These are phyloP conservation scores for Tolypocladium guangdongense DNA, from an alignment of 2,329 filamentous ascomycete species.

Conservation along the genomic window DNA sequence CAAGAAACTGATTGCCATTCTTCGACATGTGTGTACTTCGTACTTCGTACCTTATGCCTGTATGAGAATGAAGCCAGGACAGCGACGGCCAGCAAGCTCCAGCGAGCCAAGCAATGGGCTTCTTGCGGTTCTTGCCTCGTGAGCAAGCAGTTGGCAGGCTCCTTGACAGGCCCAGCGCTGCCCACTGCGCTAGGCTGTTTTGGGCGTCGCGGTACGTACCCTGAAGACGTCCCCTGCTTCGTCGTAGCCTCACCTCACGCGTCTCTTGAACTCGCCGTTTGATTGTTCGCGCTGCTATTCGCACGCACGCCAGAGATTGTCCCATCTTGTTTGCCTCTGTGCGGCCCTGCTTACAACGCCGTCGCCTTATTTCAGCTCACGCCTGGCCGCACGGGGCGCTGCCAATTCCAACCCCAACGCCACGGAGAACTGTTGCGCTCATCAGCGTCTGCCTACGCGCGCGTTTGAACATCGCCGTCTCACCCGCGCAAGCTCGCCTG, in stretches of 20 bases:
- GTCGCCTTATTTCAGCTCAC: background rate
- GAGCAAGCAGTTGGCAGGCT: background rate
- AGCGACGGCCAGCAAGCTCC: too few species aligned
- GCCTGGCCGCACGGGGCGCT: background rate
- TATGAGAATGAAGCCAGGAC: too few species aligned
- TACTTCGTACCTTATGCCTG: too few species aligned
- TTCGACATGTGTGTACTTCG: too few species aligned
- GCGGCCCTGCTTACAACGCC: background rate
- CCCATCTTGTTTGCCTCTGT: background rate
- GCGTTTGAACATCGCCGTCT: background rate
- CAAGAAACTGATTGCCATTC: too few species aligned
- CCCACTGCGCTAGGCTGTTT: constrained; percentile 14
- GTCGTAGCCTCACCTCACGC: background rate
- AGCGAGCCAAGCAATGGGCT: too few species aligned
- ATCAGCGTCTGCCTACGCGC: background rate
- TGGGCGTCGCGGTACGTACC: constrained; percentile 14
- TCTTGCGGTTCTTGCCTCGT: too few species aligned
- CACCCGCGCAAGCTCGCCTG: background rate
- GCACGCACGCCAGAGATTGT: background rate
- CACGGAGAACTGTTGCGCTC: background rate
- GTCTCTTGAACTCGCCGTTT: background rate
- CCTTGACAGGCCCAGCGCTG: background rate
- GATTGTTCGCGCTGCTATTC: background rate
- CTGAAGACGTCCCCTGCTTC: constrained; percentile 6
- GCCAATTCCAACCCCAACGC: background rate